Conservation (phyloP, 1,284 basidiomycete species). For the Moniliella sp. region DNA sequence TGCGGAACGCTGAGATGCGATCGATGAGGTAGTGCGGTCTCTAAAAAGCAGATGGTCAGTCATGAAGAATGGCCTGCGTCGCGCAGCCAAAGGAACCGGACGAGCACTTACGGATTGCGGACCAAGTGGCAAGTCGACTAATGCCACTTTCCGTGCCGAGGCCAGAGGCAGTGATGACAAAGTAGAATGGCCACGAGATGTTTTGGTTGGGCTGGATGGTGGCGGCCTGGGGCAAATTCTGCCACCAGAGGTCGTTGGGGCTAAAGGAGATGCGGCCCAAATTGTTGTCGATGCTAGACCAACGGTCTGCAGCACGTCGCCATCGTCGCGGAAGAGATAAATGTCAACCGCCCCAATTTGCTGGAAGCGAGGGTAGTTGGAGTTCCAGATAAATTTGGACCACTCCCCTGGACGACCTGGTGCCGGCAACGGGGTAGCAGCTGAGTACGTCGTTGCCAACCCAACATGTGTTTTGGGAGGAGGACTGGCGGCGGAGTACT, state of each 20-base stretch:
- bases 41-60: too few species aligned
- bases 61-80: too few species aligned
- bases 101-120: too few species aligned
- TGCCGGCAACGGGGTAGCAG: constrained; percentile 15
- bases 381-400: constrained; percentile 23
- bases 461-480: constrained; percentile 10
- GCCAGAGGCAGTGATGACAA: constrained; percentile 15
- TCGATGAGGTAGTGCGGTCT: constrained; percentile 13
- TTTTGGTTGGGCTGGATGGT: constrained; percentile 13
- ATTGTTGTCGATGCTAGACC: constrained; percentile 13
- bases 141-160: constrained; percentile 8
- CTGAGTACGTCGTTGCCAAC: constrained; percentile 20
- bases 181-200: constrained; percentile 27
- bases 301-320: constrained; percentile 11
- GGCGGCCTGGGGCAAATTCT: constrained; percentile 9
- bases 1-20: constrained; percentile 3
- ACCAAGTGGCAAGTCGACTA: constrained; percentile 12
- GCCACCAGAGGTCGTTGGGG: constrained; percentile 19
- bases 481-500: constrained; percentile 9
- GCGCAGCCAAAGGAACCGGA: too few species aligned
- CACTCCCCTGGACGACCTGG: constrained; percentile 11
- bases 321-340: constrained; percentile 22
- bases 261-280: constrained; percentile 14
- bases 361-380: constrained; percentile 17
- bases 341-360: constrained; percentile 16